Base-by-base conservation (phyloP, 1,139 yeast genomes). In the Blastobotrys persicus region DNA sequence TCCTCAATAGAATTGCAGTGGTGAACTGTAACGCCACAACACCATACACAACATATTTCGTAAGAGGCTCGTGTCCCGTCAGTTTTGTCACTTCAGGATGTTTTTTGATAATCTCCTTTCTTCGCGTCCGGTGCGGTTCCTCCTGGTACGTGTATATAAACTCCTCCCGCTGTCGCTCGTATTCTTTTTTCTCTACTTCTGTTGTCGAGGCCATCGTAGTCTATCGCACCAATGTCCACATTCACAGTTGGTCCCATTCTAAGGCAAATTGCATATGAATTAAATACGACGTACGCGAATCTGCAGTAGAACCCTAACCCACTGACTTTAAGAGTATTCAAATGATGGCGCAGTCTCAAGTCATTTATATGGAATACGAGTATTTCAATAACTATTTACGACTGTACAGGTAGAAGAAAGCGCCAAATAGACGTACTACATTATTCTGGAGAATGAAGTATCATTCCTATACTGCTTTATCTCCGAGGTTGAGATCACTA, bases 1-100 rank as follows among this genome's bases (percentile, higher is more conserved):
- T 65, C 52, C 85, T 74, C 49, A 89, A 71, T 50, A 75, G 67
- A 60, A 76, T 80, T 0, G 95, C 95, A 7, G 77, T 67, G 0
- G 77, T 50, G 42, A 87, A 70, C 65, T 89, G 97, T 18, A 84
- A 59, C 0, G 72, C 55, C 11, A 87, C 88, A 9, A 89, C 91
- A 1, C 74, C 73, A 1, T 75, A 52, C 4, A 86, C 83, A 31
- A 85, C 79, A 74, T 83, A 89, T 62, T 88, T 88, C 4, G 97
- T 89, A 50, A 76, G 68, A 0, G 96, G 95, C 67, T 89, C 97
- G 55, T 81, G 87, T 1, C 97, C 97, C 37, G 88, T 84, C 31
- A 89, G 76, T 63, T 85, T 85, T 33, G 83, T 75, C 20, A 88
- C 86, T 55, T 88, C 83, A 0, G 97, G 97, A 61, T 89, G 80